Conservation (phyloP, 176 grass and related monocot genomes). For the Bonia amplexicaulis region DNA sequence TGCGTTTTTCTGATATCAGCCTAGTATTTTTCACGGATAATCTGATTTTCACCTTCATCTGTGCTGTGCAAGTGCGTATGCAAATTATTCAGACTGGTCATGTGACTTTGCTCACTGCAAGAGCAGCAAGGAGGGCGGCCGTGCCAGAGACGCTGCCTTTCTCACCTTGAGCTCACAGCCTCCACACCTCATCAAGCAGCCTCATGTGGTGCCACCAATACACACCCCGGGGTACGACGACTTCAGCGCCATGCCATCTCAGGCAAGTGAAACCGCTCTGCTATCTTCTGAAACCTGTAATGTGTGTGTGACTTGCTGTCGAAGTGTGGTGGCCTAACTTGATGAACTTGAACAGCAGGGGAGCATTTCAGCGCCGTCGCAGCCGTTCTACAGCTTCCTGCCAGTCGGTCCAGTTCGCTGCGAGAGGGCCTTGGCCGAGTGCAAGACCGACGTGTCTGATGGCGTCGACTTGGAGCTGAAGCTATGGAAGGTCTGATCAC, state of each 20-base stretch:
- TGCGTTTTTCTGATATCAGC: background rate
- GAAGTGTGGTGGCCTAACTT: background rate
- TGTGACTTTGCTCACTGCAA: slow-evolving; percentile 24
- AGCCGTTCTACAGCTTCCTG: slow-evolving; percentile 58
- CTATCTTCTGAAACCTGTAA: slow-evolving; percentile 24
- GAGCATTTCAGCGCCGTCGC: slow-evolving; percentile 9
- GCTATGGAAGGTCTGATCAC: slow-evolving; percentile 36
- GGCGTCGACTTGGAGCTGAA: slow-evolving; percentile 68
- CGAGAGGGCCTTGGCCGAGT: slow-evolving; percentile 35
- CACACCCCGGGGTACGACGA: slow-evolving; percentile 25
- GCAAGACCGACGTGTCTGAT: slow-evolving; percentile 27
- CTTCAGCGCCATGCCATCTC: slow-evolving; percentile 32
- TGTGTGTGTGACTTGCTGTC: background rate
- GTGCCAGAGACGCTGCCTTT: slow-evolving; percentile 30
- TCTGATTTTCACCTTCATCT: background rate
- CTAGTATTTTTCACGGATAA: background rate
- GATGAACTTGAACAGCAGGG: background rate
- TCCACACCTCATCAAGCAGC: slow-evolving; percentile 38
- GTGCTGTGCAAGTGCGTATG: slow-evolving; percentile 3
- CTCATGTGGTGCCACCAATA: slow-evolving; percentile 19
- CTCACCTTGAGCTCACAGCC: slow-evolving; percentile 47
- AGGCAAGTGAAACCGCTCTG: slow-evolving; percentile 39
- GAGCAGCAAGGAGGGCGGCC: slow-evolving; percentile 29
- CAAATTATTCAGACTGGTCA: slow-evolving; percentile 34
- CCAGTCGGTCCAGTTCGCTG: slow-evolving; percentile 33